Conservation (phyloP, 208 protist species). For the Lotmaria passim region DNA sequence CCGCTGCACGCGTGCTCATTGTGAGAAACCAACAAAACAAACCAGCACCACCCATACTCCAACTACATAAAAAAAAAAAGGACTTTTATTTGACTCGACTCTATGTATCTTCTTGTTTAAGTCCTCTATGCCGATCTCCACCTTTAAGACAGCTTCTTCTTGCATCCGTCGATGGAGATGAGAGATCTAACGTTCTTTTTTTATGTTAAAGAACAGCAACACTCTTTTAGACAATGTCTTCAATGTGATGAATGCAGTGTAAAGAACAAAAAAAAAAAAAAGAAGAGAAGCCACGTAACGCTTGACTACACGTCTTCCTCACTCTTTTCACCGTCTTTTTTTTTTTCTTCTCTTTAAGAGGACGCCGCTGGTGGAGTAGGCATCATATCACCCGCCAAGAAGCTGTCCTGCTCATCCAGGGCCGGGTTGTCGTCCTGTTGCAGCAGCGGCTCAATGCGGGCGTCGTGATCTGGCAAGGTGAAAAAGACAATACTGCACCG, state of each 20-base stretch:
- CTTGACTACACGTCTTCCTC: no score
- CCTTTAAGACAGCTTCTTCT: neutral
- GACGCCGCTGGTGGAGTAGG: constrained; percentile 41
- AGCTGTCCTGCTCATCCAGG: constrained; percentile 71
- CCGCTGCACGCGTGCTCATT: no score
- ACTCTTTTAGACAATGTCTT: neutral
- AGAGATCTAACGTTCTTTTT: neutral
- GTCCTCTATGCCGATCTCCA: neutral
- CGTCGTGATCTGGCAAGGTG: constrained; percentile 82
- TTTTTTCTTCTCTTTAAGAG: neutral
- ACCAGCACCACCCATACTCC: no score
- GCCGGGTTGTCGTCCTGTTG: constrained; percentile 86
- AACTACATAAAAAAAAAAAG: neutral
- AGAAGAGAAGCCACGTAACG: neutral
- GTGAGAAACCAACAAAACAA: no score
- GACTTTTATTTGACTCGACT: neutral
- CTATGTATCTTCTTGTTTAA: no score
- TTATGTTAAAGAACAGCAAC: no score
- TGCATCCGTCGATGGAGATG: neutral
- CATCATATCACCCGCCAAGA: constrained; percentile 87
- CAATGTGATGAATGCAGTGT: neutral
- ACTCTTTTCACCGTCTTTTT: no score
- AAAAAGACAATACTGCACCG: constrained; percentile 92
- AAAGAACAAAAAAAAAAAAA: constrained; percentile 16
- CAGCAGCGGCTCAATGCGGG: constrained; percentile 82